Conservation (phyloP, 1,139 yeast genomes). For the Saccharomyces hybrid region DNA sequence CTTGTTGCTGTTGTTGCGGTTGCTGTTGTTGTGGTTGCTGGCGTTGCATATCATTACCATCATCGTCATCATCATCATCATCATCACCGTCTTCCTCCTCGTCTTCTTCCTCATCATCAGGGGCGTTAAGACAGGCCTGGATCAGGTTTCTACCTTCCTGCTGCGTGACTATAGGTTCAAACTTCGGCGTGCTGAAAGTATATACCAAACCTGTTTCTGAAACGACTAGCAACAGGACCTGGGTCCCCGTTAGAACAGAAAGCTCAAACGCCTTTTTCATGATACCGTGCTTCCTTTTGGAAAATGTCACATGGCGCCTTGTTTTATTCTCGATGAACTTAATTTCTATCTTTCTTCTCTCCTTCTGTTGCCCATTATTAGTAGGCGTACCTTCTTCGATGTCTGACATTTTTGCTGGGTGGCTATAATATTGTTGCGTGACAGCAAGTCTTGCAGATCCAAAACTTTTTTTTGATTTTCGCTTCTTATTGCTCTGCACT, state of each 20-base stretch:
- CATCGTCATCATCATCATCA: constrained; percentile 4
- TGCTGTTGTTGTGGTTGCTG: not conserved
- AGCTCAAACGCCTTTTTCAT: constrained; percentile 98
- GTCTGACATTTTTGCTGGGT: constrained; percentile 4
- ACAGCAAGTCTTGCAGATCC: not conserved
- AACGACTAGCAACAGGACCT: constrained; percentile 85
- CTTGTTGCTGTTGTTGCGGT: constrained; percentile 10
- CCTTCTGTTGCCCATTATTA: constrained; percentile 30
- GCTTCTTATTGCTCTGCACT: not conserved
- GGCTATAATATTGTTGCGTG: constrained; percentile 18
- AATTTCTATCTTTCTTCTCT: constrained; percentile 94
- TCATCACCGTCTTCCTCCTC: constrained; percentile 37
- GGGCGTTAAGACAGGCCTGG: constrained; percentile 95
- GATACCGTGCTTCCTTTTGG: constrained; percentile 96
- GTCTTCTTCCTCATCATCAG: constrained; percentile 47
- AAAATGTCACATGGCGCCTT: constrained; percentile 93
- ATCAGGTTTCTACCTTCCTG: constrained; percentile 94
- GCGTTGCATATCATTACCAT: constrained; percentile 11
- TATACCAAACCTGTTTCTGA: constrained; percentile 96
- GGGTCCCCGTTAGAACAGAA: constrained; percentile 93
- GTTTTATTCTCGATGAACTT: constrained; percentile 96
- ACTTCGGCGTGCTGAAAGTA: constrained; percentile 97
- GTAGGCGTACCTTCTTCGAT: constrained; percentile 12
- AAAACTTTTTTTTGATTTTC: not conserved
- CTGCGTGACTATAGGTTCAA: constrained; percentile 94